Conservation (phyloP, 768 basidiomycete species). For the Hygrophorus russula region DNA sequence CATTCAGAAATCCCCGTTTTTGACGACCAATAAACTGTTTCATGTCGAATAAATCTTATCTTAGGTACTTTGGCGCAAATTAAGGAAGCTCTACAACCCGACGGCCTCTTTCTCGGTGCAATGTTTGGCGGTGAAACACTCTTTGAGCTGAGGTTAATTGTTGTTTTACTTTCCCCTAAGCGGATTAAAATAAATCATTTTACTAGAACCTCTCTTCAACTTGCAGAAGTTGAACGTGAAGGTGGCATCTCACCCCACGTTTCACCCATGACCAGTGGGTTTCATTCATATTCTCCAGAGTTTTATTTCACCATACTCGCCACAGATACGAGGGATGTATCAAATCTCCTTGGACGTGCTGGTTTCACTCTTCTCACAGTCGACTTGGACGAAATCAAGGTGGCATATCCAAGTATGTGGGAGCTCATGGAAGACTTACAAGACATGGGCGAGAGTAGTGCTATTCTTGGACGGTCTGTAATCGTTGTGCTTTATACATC, state of each 20-base stretch:
- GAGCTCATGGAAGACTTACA: slow-evolving; percentile 89
- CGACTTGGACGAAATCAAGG: slow-evolving; percentile 86
- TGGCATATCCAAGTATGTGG: slow-evolving; percentile 92
- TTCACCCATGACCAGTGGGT: slow-evolving; percentile 92
- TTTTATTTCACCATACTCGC: not conserved
- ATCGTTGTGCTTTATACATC: not conserved
- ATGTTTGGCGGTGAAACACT: slow-evolving; percentile 94
- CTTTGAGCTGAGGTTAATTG: slow-evolving; percentile 72
- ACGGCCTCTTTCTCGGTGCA: slow-evolving; percentile 90
- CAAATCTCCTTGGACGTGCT: slow-evolving; percentile 84
- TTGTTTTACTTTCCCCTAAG: not conserved
- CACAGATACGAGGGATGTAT: slow-evolving; percentile 84
- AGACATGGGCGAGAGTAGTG: slow-evolving; percentile 95
- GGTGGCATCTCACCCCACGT: slow-evolving; percentile 95
- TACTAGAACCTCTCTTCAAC: slow-evolving; percentile 76
- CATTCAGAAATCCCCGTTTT: not conserved
- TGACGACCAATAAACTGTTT: too few relatives aligned
- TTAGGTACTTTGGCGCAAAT: slow-evolving; percentile 81
- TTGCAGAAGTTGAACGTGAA: slow-evolving; percentile 88
- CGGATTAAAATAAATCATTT: not conserved
- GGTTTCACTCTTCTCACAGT: slow-evolving; percentile 92
- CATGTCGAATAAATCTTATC: too few relatives aligned
- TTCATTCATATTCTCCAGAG: not conserved
- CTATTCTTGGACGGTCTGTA: slow-evolving; percentile 69
- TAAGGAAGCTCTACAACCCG: slow-evolving; percentile 70